Evolutionary conservation across 805 yeast species (phyloP).

Genomic region (Candida pseudofarinosa): DNA sequence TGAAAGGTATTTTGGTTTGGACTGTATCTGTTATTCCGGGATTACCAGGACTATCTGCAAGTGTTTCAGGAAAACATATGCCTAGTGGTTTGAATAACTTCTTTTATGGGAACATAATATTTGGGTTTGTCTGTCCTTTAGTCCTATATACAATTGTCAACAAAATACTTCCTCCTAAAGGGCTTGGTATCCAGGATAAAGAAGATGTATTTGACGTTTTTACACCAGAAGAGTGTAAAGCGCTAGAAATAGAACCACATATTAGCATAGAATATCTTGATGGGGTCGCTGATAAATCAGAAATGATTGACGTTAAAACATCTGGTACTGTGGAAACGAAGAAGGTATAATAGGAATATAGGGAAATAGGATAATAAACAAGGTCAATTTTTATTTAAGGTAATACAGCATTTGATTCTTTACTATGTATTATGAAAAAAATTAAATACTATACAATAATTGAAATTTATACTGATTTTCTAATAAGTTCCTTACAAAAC

Average conservation of each 20-base stretch:
- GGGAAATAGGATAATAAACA: not conserved
- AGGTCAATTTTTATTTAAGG: too few species aligned
- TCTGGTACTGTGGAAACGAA: not conserved
- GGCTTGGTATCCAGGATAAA: slow-evolving; percentile 31
- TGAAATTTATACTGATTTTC: too few species aligned
- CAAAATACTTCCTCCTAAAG: slow-evolving; percentile 32
- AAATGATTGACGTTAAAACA: not conserved
- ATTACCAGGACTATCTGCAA: slow-evolving; percentile 45
- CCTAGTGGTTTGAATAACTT: slow-evolving; percentile 9
- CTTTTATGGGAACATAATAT: slow-evolving; percentile 13
- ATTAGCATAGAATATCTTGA: not conserved
- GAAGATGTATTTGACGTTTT: slow-evolving; percentile 38
- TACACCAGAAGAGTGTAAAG: slow-evolving; percentile 30
- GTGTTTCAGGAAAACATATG: slow-evolving; percentile 9
- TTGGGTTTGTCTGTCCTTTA: slow-evolving; percentile 26
- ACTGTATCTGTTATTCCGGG: slow-evolving; percentile 42
- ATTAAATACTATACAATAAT: too few species aligned
- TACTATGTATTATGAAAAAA: too few species aligned
- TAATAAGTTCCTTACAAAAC: too few species aligned
- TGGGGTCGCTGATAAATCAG: not conserved
- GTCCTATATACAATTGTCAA: slow-evolving; percentile 31
- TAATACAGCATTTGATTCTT: too few species aligned
- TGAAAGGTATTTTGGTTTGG: slow-evolving; percentile 38
- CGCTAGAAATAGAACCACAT: slow-evolving; percentile 17
- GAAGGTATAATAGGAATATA: not conserved